Evolutionary conservation across 805 yeast species (phyloP).

Genomic region (Metschnikowia lachancei): DNA sequence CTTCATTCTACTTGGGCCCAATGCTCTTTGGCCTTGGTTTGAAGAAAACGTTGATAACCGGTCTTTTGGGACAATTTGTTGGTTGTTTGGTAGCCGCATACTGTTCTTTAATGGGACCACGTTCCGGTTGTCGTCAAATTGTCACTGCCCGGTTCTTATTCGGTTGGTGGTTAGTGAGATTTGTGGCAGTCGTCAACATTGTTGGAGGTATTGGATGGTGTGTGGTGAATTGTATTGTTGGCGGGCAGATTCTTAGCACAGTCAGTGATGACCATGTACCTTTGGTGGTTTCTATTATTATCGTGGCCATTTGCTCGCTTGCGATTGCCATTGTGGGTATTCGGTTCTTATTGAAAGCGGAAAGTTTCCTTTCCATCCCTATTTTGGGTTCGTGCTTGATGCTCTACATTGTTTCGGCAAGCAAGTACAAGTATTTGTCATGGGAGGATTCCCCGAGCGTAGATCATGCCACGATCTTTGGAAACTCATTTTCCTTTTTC

Average conservation of each 20-base stretch:
- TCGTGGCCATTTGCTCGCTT: conserved; percentile 63
- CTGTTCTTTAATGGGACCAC: conserved; percentile 84
- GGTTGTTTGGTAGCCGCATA: conserved; percentile 82
- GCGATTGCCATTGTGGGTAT: conserved; percentile 77
- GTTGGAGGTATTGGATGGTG: conserved; percentile 90
- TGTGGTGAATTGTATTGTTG: conserved; percentile 81
- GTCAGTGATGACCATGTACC: conserved; percentile 67
- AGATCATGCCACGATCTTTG: conserved; percentile 44
- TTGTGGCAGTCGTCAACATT: conserved; percentile 68
- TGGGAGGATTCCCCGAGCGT: conserved; percentile 20
- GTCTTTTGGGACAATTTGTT: conserved; percentile 57
- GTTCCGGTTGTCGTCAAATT: conserved; percentile 88
- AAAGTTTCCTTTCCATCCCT: conserved; percentile 64
- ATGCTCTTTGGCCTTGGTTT: conserved; percentile 67
- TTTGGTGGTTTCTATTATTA: conserved; percentile 68
- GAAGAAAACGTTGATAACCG: conserved; percentile 58
- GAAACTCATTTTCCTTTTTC: conserved; percentile 72
- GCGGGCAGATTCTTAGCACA: conserved; percentile 75
- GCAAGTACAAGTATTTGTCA: conserved; percentile 39
- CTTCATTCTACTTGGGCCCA: conserved; percentile 76
- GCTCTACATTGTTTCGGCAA: conserved; percentile 60
- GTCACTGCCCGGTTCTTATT: conserved; percentile 75
- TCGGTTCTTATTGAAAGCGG: conserved; percentile 64
- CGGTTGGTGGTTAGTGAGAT: conserved; percentile 82
- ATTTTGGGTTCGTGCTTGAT: conserved; percentile 64